Conservation (phyloP, 345 rosid genomes). For the Gossypium bickii region DNA sequence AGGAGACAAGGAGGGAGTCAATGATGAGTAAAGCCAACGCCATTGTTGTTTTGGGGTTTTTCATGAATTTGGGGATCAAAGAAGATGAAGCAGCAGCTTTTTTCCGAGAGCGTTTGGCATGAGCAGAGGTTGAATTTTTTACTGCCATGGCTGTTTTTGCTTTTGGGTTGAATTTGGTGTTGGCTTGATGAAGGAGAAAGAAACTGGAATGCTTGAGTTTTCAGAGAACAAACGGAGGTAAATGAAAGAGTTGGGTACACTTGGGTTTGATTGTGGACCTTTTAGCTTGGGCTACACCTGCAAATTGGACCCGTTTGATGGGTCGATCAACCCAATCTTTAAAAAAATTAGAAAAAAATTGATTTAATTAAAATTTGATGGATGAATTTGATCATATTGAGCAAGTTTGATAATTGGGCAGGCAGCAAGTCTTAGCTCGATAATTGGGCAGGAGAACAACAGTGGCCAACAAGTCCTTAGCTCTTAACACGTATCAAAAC, state of each 20-base stretch:
- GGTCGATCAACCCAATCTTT: not conserved
- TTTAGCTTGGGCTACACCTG: not conserved
- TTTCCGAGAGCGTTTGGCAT: constrained; percentile 21
- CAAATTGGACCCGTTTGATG: not conserved
- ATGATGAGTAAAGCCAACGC: constrained; percentile 44
- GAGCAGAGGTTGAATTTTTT: constrained; percentile 15
- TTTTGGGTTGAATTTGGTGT: not conserved
- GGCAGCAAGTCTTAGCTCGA: not conserved
- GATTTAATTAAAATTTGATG: too few relatives aligned
- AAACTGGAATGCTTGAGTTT: not conserved
- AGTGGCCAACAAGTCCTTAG: not conserved
- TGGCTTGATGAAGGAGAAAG: not conserved
- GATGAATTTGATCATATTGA: too few relatives aligned
- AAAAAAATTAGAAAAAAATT: too few relatives aligned
- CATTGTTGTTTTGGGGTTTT: constrained; percentile 36
- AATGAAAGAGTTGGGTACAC: not conserved
- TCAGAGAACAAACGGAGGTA: not conserved
- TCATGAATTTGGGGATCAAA: constrained; percentile 20
- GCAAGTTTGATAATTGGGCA: not conserved
- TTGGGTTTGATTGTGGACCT: not conserved
- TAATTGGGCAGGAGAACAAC: not conserved
- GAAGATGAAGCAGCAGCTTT: constrained; percentile 16
- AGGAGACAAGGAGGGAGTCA: constrained; percentile 63
- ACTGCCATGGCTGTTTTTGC: constrained; percentile 19
- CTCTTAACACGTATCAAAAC: not conserved